Base-by-base conservation (phyloP, 2,329 filamentous ascomycete genomes). In the Colletotrichum plurivorum region DNA sequence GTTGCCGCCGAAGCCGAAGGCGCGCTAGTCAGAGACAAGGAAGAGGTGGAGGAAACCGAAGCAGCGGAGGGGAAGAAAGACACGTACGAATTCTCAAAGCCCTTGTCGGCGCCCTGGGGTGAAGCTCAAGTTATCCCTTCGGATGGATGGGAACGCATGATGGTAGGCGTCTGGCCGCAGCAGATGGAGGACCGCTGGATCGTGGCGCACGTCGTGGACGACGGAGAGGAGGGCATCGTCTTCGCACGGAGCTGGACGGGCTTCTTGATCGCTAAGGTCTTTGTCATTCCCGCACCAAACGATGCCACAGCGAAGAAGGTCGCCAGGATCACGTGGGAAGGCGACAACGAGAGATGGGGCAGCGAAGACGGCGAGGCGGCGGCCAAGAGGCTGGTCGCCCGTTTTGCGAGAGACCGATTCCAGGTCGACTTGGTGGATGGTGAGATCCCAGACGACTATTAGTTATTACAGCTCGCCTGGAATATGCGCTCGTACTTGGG, bases 171-270 rank as follows among this genome's bases (percentile, higher is more conserved):
- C 22, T 46, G 45, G n/a, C 59, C 46, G 39, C 51, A 52, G 54
- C 25, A 61, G 13, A 64, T 64, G 65, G 46, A 64, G 6, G 60
- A 64, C 45, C 45, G 60, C 8, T 68, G 60, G 46, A 39, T 27
- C 27, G 13, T 54, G 18, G 20, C 36, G 15, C 49, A 63, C 49
- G 48, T 31, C 10, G 49, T 54, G 22, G 43, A 25, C 15, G 4
- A 22, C 16, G 43, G 25, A 25, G 27, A 27, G 45, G 39, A 60
- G 16, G 52, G 16, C 9, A 39, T 58, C 16, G 25, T 57, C n/a
- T 57, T 68, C 20, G 60, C 39, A 13, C 39, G 59, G 54, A 68
- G 46, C 65, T 58, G 60, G 65, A 64, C 53, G 22, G 13, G 52
- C 13, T 39, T 18, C 3, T 53, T 41, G 9, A 43, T 68, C 22